Percentiles rank a stretch among this genome's conserved stretches.
These are phyloP conservation scores for Colletotrichum sp. DNA, from an alignment of 2,329 filamentous ascomycete genomes.

Conservation along the genomic window DNA sequence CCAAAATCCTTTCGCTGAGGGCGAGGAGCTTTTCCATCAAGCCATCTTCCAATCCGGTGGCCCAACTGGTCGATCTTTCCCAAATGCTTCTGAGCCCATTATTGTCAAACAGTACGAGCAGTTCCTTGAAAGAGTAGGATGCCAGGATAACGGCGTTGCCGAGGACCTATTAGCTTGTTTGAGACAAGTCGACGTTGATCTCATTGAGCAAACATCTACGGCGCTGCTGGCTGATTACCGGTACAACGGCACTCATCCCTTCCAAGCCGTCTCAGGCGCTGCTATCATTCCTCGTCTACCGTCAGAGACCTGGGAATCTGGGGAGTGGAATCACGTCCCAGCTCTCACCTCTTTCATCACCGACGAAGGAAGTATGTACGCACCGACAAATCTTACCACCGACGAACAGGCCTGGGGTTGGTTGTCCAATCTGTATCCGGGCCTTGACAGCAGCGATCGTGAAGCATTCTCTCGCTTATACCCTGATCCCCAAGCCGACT, in stretches of 20 bases:
- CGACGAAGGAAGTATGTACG: constrained; percentile 5
- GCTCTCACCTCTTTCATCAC: background rate
- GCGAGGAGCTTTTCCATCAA: constrained; percentile 35
- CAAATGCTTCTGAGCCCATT: constrained; percentile 35
- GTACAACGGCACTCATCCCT: background rate
- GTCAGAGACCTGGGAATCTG: background rate
- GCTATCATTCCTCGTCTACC: background rate
- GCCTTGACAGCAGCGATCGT: background rate
- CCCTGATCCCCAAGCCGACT: background rate
- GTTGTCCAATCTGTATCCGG: background rate
- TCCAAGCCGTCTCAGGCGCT: background rate
- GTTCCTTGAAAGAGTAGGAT: constrained; percentile 32
- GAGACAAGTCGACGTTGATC: constrained; percentile 35
- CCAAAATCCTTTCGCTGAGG: constrained; percentile 38
- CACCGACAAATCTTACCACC: constrained; percentile 1
- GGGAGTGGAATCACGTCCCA: background rate
- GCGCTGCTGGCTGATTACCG: background rate
- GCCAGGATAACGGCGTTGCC: constrained; percentile 29
- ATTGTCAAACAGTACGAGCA: constrained; percentile 36
- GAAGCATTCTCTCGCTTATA: background rate
- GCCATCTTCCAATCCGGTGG: constrained; percentile 42
- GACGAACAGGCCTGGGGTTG: constrained; percentile 1
- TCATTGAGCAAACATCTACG: constrained; percentile 29
- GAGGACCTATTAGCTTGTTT: constrained; percentile 42
- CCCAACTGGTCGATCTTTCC: constrained; percentile 40